Evolutionary conservation across 1,284 basidiomycete genomes (phyloP).

Genomic region (Coniophora puteana): DNA sequence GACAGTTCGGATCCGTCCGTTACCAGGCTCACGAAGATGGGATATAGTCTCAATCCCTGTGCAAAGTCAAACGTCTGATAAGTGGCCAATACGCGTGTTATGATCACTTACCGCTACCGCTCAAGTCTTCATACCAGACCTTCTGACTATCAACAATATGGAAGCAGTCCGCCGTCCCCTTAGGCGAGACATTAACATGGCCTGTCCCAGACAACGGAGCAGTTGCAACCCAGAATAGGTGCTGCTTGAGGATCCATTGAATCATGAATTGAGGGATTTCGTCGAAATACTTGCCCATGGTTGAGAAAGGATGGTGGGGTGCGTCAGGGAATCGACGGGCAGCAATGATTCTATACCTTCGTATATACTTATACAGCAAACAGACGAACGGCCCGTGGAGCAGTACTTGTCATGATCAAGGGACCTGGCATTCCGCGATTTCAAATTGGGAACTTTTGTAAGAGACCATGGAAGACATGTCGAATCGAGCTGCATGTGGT

Average conservation of each 20-base stretch:
- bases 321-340: not conserved
- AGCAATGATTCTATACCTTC: too few relatives aligned
- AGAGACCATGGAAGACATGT: too few relatives aligned
- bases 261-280: conserved; percentile 41
- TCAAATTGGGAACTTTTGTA: too few relatives aligned
- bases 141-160: conserved; percentile 40
- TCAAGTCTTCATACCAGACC: conserved; percentile 57
- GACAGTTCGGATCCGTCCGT: conserved; percentile 52
- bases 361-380: too few relatives aligned
- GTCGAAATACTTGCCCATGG: conserved; percentile 47
- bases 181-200: conserved; percentile 56
- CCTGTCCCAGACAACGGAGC: conserved; percentile 46
- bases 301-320: not conserved
- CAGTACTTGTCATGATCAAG: too few relatives aligned
- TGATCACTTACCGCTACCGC: conserved; percentile 44
- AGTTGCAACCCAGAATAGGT: conserved; percentile 55
- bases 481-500: too few relatives aligned
- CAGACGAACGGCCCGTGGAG: too few relatives aligned
- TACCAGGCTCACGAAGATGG: conserved; percentile 57
- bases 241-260: conserved; percentile 47
- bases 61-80: not conserved
- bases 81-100: not conserved
- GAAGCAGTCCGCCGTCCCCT: conserved; percentile 46
- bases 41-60: conserved; percentile 52
- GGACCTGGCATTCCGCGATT: too few relatives aligned